These are phyloP conservation scores for Spathaspora boniae DNA, from an alignment of 805 yeast genomes.

Conservation along the genomic window DNA sequence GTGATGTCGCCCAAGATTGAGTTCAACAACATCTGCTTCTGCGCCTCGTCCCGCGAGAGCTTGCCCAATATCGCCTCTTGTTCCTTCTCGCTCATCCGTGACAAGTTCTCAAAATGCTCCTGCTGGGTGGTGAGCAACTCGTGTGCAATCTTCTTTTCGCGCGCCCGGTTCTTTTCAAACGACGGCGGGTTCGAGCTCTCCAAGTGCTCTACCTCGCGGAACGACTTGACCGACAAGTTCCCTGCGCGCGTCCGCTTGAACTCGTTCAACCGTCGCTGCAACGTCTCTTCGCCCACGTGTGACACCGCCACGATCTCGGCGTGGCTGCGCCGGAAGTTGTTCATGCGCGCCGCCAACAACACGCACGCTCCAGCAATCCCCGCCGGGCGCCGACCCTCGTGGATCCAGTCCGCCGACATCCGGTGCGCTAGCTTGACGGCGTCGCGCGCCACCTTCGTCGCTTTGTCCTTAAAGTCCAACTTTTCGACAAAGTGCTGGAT, in stretches of 20 bases:
- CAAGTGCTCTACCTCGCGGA: constrained; percentile 47
- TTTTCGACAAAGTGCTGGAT: constrained; percentile 92
- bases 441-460: constrained; percentile 75
- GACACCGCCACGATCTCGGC: constrained; percentile 93
- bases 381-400: constrained; percentile 96
- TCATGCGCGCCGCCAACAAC: constrained; percentile 93
- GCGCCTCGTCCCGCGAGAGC: constrained; percentile 8
- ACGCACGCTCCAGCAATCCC: constrained; percentile 98
- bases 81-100: constrained; percentile 8
- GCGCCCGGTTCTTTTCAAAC: constrained; percentile 56
- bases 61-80: constrained; percentile 8
- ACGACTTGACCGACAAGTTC: constrained; percentile 64
- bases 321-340: constrained; percentile 86
- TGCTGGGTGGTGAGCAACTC: constrained; percentile 19
- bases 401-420: constrained; percentile 94
- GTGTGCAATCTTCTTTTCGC: constrained; percentile 41
- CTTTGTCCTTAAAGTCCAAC: constrained; percentile 73
- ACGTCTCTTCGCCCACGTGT: constrained; percentile 90
- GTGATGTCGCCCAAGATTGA: constrained; percentile 8
- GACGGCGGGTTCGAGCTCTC: constrained; percentile 79
- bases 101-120: constrained; percentile 5
- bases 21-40: constrained; percentile 7
- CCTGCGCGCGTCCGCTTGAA: constrained; percentile 78
- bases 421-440: constrained; percentile 83
- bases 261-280: constrained; percentile 86